Evolutionary conservation across 345 rosid genomes (phyloP), one percentile per base, ranked within the genome.

Genomic region (Arabis alpina): DNA sequence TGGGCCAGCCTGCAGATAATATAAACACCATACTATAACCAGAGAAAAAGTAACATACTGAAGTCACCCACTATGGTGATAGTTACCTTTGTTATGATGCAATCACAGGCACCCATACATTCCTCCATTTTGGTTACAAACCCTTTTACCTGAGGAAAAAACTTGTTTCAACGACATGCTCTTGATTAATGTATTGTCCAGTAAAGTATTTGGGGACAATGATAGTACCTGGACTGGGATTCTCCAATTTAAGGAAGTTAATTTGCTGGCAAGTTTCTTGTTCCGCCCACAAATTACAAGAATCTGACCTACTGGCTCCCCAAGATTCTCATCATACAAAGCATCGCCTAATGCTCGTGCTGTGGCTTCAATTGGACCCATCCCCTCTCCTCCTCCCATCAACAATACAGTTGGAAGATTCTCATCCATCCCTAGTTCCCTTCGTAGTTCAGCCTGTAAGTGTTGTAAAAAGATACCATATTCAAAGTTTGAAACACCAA

Each of bases 321-420:
- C 94, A 54, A 83, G 86, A 72, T 72, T 80, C 78, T 92, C 91
- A 61, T 95, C 84, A 76, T 86, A 90, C 72, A 95, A 81, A 14
- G 92, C 85, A 77, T 88, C 77, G 30, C 83, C 94, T 39, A 95
- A 91, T 40, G 93, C 98, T 51, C 82, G 78, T 44, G 99, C 96
- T 64, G 98, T 92, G 67, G 89, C 87, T 82, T 95, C 99, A 19
- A 95, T 92, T 10, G 99, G 99, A 6, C 98, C 99, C 99, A 95
- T 95, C 56, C 99, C 99, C 83, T 95, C 99, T 65, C 98, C 99
- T 80, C 99, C 99, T 12, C 99, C 99, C 99, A 92, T 95, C 66
- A 95, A 76, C 74, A 95, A 75, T 44, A 90, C 97, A 49, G 98
- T 94, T 28, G 99, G 99, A 76, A 95, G 98, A 73, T 85, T 81